Percentiles rank a stretch among this genome's conserved stretches.
These are phyloP conservation scores for Aureobasidium sp. DNA, from an alignment of 2,329 filamentous ascomycete genomes.

Conservation along the genomic window DNA sequence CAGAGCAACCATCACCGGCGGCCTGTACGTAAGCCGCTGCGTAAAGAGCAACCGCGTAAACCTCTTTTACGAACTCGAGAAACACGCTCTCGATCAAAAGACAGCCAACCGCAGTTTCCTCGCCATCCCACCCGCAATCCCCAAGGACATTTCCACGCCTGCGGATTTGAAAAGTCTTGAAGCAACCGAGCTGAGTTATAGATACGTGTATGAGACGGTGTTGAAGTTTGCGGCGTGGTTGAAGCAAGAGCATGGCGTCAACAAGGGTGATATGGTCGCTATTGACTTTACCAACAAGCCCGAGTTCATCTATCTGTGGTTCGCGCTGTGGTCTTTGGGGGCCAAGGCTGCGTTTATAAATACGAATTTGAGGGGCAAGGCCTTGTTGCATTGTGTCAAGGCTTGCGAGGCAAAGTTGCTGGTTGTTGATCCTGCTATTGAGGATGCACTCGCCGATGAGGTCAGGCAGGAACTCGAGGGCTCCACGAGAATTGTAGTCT, in stretches of 20 bases:
- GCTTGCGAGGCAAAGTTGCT: conserved; percentile 61
- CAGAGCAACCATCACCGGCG: conserved; percentile 22
- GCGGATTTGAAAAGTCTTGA: conserved; percentile 4
- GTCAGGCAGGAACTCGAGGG: conserved; percentile 37
- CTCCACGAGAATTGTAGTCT: conserved; percentile 48
- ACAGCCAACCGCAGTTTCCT: conserved; percentile 26
- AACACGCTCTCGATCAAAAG: conserved; percentile 53
- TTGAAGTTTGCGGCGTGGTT: conserved; percentile 73
- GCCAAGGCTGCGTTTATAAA: conserved; percentile 82
- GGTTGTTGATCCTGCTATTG: conserved; percentile 59
- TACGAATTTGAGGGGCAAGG: conserved; percentile 67
- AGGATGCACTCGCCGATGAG: conserved; percentile 51
- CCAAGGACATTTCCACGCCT: conserved; percentile 20
- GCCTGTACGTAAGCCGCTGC: conserved; percentile 47
- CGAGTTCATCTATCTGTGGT: conserved; percentile 66
- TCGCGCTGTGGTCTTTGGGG: conserved; percentile 76
- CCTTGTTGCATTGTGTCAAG: conserved; percentile 67
- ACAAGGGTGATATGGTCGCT: conserved; percentile 68
- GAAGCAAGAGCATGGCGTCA: conserved; percentile 55
- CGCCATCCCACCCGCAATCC: conserved; percentile 25
- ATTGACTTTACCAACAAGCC: conserved; percentile 76
- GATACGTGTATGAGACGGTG: conserved; percentile 63
- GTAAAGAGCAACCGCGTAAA: conserved; percentile 53
- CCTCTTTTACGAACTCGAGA: conserved; percentile 69
- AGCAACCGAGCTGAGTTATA: conserved; percentile 58